Base-by-base conservation (phyloP, 345 rosid genomes). In the Iberis pinnata region DNA sequence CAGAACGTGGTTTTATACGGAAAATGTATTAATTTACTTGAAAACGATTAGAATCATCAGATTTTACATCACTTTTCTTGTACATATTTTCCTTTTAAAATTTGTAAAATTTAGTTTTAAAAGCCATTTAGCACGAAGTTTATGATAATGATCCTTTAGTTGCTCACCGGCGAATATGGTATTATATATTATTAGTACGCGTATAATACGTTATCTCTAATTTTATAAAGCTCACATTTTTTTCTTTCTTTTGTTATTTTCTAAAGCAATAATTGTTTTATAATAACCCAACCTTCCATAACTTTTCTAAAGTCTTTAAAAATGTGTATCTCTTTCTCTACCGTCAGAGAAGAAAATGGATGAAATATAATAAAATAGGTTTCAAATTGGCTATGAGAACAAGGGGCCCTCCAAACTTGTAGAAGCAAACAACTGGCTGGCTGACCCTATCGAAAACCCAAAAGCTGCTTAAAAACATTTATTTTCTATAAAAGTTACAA, bases 371-470 rank as follows among this genome's bases (percentile, higher is more conserved):
- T 20, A 56, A 24, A 32, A 29, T 40, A 49, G 38, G 46, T 56
- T 42, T 42, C 58, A 56, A 56, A 29, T 56, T 56, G 58, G 20
- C 44, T 25, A 56, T 33, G 69, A 48, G 50, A 47, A 56, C 19
- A 17, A 57, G 46, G 58, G 70, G 15, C 14, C 63, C 58, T 49
- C 59, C 48, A 49, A 43, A 65, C 47, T 58, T 58, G 42, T 33
- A 18, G 58, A 57, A 33, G 50, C 70, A 65, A 57, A 49, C 47
- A 50, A 27, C 35, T 50, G 26, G 35, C 42, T 65, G 64, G 49
- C 42, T 65, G 64, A 43, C 60, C 48, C 54, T 65, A 58, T 65
- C 6, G 48, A 50, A 58, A 58, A 51, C 36, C 70, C 49, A 65
- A 65, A 65, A 58, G 70, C 48, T 65, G 29, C 15, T 35, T 43